Percentiles rank a stretch among this genome's conserved stretches.
These are phyloP conservation scores for Pleurotus pulmonarius DNA, from an alignment of 768 basidiomycete genomes.

Conservation along the genomic window DNA sequence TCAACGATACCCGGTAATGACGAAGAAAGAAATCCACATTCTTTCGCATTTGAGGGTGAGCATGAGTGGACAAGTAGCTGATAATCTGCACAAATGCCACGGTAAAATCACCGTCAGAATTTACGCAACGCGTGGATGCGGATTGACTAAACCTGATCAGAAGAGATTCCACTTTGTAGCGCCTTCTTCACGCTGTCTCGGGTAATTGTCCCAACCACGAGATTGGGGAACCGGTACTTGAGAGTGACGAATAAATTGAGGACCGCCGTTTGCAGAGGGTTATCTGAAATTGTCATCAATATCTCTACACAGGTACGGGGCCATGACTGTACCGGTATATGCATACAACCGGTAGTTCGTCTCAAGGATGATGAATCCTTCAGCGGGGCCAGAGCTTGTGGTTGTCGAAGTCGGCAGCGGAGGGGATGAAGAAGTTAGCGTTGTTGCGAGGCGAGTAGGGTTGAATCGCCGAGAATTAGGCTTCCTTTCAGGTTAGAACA, in stretches of 20 bases:
- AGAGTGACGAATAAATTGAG: constrained; percentile 90
- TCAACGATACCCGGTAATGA: constrained; percentile 14
- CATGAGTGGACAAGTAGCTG: constrained; percentile 89
- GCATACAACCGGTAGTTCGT: constrained; percentile 99
- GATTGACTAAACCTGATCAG: constrained; percentile 71
- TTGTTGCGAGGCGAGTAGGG: constrained; percentile 93
- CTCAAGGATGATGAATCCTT: constrained; percentile 95
- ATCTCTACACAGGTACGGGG: constrained; percentile 15
- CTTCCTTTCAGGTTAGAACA: constrained; percentile 35
- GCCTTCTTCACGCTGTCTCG: constrained; percentile 95
- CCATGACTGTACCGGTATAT: constrained; percentile 70
- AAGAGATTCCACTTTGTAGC: constrained; percentile 90
- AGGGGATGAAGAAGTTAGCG: constrained; percentile 87
- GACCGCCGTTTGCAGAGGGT: constrained; percentile 94
- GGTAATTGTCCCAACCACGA: constrained; percentile 94
- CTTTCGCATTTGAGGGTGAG: constrained; percentile 97
- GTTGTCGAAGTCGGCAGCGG: constrained; percentile 65
- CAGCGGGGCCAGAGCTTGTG: constrained; percentile 48
- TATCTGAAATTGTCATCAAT: constrained; percentile 49
- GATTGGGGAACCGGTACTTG: constrained; percentile 93
- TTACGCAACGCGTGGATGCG: constrained; percentile 15
- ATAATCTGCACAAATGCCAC: constrained; percentile 66
- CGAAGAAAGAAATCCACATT: constrained; percentile 50
- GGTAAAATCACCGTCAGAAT: constrained; percentile 12
- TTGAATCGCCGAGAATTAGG: constrained; percentile 78